Conservation (phyloP, 257 asterid species). For the Nicotiana otophora region DNA sequence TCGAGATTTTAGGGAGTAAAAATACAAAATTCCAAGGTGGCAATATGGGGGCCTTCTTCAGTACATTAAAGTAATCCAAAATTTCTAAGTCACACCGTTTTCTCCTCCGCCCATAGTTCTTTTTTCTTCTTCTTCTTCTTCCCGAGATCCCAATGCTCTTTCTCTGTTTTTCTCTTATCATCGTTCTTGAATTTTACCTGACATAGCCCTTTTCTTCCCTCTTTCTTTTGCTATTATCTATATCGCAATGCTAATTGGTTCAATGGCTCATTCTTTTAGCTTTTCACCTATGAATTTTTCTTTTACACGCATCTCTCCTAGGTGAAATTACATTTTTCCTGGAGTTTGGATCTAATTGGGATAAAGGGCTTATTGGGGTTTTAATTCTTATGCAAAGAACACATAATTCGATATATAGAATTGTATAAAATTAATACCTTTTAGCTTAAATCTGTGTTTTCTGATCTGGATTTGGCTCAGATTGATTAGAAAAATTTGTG, state of each 20-base stretch:
- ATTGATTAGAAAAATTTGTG: neutral
- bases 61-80: neutral
- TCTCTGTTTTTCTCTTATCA: neutral
- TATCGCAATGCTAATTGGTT: neutral
- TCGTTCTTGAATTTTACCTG: neutral
- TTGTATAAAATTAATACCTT: neutral
- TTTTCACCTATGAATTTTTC: neutral
- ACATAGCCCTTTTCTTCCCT: neutral
- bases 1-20: too few relatives aligned
- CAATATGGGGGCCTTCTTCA: too few relatives aligned
- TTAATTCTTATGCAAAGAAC: neutral
- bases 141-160: conserved; percentile 1
- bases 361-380: neutral
- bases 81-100: conserved; percentile 21
- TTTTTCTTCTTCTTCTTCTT: neutral
- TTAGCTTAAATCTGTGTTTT: neutral
- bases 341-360: neutral
- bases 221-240: neutral
- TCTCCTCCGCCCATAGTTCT: conserved; percentile 54
- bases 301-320: neutral
- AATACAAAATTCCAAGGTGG: too few relatives aligned
- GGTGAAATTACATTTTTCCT: neutral
- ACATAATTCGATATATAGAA: neutral
- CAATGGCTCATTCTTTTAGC: neutral
- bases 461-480: conserved; percentile 14